Evolutionary conservation across 306 rosid species (phyloP), one percentile per base, ranked within the genome.

Genomic region (Alnus rubra): DNA sequence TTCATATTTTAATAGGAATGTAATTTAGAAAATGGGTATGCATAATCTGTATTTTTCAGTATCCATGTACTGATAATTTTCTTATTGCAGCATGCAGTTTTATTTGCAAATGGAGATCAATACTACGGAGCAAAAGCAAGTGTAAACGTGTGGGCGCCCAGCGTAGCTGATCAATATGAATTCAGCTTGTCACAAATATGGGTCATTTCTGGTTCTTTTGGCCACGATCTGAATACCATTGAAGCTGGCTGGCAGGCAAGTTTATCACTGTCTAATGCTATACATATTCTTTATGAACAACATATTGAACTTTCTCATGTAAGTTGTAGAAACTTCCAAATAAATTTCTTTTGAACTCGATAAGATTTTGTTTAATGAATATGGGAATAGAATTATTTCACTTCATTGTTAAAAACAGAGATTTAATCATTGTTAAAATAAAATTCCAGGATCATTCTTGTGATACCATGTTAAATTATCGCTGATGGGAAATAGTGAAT

Each of bases 221-320:
- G 93, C 10, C 58, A 93, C 81, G 98, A 96, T 82, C 84, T 96
- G 0, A 96, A 96, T 71, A 96, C 99, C 85, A 88, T 96, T 50
- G 99, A 96, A 90, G 99, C 99, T 80, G 99, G 99, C 75, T 96
- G 99, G 99, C 99, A 96, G 98, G 99, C 79, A 85, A 79, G 93
- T 86, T 59, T 76, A 73, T 30, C 4, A 3, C 69, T 59, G 2
- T 71, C 53, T 64, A 23, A 31, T 31, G 45, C 69, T 33, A 33
- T 63, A 15, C 2, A 31, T 63, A 13, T 63, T 63, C 19, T 63
- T 63, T 13, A 31, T 14, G 69, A 63, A 13, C 23, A 63, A 30
- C n/a, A 5, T 12, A 31, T 63, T 13, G 44, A 31, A 33, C 45
- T 14, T 33, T 63, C 45, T 5, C 7, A 31, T 12, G 69, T 63